A percentile compares a stretch with the other conserved stretches of the same genome.
Evolutionary conservation across 1,284 basidiomycete genomes (phyloP).

Genomic region (Cerrena zonata): DNA sequence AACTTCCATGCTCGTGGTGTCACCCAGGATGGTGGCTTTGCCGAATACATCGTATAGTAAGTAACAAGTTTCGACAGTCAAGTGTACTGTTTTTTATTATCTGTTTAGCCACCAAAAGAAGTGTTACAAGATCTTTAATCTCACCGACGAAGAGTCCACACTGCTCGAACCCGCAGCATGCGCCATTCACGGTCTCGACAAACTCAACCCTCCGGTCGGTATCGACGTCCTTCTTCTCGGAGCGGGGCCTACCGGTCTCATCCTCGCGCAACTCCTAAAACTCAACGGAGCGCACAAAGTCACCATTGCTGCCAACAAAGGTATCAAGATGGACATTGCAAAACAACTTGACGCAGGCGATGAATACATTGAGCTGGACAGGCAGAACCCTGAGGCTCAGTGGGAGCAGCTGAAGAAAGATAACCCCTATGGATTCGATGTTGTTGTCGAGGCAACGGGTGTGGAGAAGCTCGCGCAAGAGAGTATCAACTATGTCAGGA

Average conservation of each 20-base stretch:
- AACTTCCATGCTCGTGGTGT: constrained; percentile 51
- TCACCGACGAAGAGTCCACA: constrained; percentile 82
- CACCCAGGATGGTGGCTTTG: constrained; percentile 51
- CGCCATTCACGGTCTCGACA: constrained; percentile 84
- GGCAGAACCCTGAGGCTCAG: constrained; percentile 43
- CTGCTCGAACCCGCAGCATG: constrained; percentile 85
- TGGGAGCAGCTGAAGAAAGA: constrained; percentile 55
- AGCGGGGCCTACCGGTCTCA: constrained; percentile 76
- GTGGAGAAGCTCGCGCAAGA: constrained; percentile 53
- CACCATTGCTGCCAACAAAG: constrained; percentile 48
- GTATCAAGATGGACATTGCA: constrained; percentile 57
- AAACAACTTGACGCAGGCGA: constrained; percentile 47
- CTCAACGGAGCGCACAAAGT: constrained; percentile 48
- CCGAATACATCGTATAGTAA: constrained; percentile 52
- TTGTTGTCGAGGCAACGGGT: constrained; percentile 60
- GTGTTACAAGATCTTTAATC: constrained; percentile 71
- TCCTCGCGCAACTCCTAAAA: constrained; percentile 79
- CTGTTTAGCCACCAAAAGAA: constrained; percentile 38
- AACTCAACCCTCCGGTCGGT: constrained; percentile 71
- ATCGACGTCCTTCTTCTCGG: constrained; percentile 74
- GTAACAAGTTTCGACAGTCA: not conserved
- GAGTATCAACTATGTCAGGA: constrained; percentile 54
- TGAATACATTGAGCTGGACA: constrained; percentile 54
- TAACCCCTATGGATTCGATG: constrained; percentile 58
- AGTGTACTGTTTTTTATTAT: not conserved